These are phyloP conservation scores for Peronosclerospora sorghi DNA, from an alignment of 352 stramenopile genomes.

Conservation along the genomic window DNA sequence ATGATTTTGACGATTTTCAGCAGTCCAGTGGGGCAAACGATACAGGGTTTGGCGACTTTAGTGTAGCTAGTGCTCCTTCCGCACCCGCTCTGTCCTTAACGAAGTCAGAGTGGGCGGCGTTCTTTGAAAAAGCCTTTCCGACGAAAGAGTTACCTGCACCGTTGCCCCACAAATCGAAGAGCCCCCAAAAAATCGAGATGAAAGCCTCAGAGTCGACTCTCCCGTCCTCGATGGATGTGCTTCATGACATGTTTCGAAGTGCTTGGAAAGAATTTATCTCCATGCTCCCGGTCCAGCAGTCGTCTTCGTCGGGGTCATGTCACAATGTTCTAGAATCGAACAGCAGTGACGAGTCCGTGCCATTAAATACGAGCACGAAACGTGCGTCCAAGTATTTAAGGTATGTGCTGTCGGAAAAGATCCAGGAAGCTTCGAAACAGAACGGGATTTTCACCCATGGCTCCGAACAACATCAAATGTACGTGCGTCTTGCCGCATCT, in stretches of 20 bases:
- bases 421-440: slow-evolving; percentile 54
- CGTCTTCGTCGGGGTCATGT: slow-evolving; percentile 8
- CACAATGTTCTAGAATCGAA: slow-evolving; percentile 7
- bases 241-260: slow-evolving; percentile 13
- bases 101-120: slow-evolving; percentile 21
- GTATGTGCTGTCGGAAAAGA: slow-evolving; percentile 63
- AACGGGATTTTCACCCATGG: slow-evolving; percentile 63
- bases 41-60: slow-evolving; percentile 26
- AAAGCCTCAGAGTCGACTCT: slow-evolving; percentile 1
- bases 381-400: slow-evolving; percentile 53
- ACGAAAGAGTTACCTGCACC: slow-evolving; percentile 5
- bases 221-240: slow-evolving; percentile 10
- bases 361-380: slow-evolving; percentile 8
- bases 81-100: slow-evolving; percentile 2
- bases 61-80: slow-evolving; percentile 1
- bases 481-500: slow-evolving; percentile 31
- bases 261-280: slow-evolving; percentile 25
- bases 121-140: slow-evolving; percentile 31
- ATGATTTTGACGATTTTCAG: slow-evolving; percentile 13
- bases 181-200: slow-evolving; percentile 1
- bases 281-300: too few species aligned
- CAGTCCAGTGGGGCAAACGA: slow-evolving; percentile 11
- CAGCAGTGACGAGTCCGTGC: slow-evolving; percentile 3
- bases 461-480: slow-evolving; percentile 48
- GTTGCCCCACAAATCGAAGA: slow-evolving; percentile 1